Conservation (phyloP, 805 yeast genomes). For the Yarrowia sp. region DNA sequence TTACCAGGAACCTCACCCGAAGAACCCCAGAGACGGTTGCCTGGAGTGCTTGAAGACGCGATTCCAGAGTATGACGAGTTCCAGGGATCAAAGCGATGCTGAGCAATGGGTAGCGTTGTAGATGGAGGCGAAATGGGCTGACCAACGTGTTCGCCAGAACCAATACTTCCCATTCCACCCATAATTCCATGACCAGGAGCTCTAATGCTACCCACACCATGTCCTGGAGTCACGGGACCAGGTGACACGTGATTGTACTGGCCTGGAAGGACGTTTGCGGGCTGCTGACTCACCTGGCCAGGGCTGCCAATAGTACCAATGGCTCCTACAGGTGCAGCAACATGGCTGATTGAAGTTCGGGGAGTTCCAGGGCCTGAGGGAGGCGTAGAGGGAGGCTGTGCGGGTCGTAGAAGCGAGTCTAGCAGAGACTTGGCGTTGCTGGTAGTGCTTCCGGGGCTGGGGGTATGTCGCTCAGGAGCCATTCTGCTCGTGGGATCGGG, state of each 20-base stretch:
- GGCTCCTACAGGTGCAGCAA: conserved; percentile 14
- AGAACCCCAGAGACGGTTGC: conserved; percentile 3
- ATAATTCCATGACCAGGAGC: too few relatives aligned
- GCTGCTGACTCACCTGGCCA: conserved; percentile 1
- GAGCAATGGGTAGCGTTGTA: neutral
- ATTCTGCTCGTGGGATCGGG: conserved; percentile 19
- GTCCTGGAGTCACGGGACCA: neutral
- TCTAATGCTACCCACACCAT: neutral
- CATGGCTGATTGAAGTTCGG: neutral
- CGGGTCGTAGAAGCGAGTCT: conserved; percentile 26
- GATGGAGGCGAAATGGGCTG: conserved; percentile 22
- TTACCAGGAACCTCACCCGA: conserved; percentile 22
- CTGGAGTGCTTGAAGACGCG: conserved; percentile 13
- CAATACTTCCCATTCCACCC: neutral
- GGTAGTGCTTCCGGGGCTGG: conserved; percentile 18
- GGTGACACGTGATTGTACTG: neutral
- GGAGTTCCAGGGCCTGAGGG: conserved; percentile 15
- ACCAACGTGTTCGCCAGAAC: neutral
- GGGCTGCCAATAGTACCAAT: conserved; percentile 27
- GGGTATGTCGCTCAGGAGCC: conserved; percentile 20
- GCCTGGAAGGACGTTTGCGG: neutral
- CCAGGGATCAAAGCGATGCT: conserved; percentile 36
- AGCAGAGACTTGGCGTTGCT: conserved; percentile 24
- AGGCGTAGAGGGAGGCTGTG: conserved; percentile 1
- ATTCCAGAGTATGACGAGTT: conserved; percentile 30